Conservation (phyloP, 2,329 filamentous ascomycete genomes). For the Penicillium sp. region DNA sequence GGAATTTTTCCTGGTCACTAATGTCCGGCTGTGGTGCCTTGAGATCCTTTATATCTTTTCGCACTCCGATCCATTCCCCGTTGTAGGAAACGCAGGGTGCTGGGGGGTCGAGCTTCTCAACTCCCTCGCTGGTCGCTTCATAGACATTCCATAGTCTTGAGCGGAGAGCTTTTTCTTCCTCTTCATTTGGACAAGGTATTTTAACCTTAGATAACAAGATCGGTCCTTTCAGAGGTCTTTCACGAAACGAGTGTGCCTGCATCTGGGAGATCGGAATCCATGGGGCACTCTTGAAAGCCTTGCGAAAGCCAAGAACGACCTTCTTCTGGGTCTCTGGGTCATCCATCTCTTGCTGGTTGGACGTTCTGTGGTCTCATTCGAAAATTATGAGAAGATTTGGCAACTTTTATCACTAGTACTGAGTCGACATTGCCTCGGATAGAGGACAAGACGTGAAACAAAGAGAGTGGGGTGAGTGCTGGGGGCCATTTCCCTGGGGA, state of each 20-base stretch:
- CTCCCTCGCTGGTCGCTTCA: not conserved
- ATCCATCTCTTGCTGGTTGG: not conserved
- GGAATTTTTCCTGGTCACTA: not conserved
- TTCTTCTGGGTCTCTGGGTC: not conserved
- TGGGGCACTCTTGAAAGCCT: not conserved
- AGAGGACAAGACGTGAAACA: too few species aligned
- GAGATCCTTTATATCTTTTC: not conserved
- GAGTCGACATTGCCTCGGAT: too few species aligned
- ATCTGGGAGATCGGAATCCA: not conserved
- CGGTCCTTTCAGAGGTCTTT: not conserved
- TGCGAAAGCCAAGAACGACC: not conserved
- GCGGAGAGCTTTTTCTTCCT: not conserved
- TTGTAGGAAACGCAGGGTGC: not conserved
- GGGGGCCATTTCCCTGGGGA: too few species aligned
- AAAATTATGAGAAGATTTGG: too few species aligned
- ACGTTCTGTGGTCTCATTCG: too few species aligned
- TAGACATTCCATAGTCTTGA: not conserved
- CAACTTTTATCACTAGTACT: too few species aligned
- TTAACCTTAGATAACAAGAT: not conserved
- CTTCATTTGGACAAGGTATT: not conserved
- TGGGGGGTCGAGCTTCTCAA: not conserved
- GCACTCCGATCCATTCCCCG: not conserved
- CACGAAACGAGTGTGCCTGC: not conserved
- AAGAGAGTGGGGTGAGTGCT: too few species aligned
- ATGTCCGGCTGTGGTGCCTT: not conserved